Base-by-base conservation (phyloP, 495 filamentous ascomycete genomes). In the Xylaria telfairii region DNA sequence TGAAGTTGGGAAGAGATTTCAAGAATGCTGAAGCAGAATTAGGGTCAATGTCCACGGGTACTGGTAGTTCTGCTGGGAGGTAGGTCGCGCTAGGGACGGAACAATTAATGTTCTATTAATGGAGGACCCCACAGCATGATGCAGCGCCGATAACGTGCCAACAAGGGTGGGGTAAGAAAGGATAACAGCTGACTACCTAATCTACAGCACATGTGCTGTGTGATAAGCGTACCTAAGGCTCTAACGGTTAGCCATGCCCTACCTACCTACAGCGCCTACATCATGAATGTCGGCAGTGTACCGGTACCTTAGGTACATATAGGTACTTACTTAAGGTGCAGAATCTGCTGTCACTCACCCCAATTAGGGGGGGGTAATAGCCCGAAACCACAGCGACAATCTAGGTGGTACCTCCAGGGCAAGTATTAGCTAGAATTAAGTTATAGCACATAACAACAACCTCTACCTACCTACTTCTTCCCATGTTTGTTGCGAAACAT, bases 1-100 rank as follows among this genome's bases (percentile, higher is more conserved):
- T 5, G 28, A 56, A 56, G 12, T 32, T 56, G 12, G 32, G 34
- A 60, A 39, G 57, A 60, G 57, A 60, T 60, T 37, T 39, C n/a
- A 39, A 57, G 28, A 17, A 34, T 34, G 9, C 26, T 60, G 5
- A 21, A 39, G 34, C 6, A 60, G 53, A 57, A 17, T 32, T 56
- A 56, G 53, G 53, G 24, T 49, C 21, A n/a, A 47, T n/a, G n/a
- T n/a, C n/a, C n/a, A n/a, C n/a, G n/a, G n/a, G n/a, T n/a, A 15
- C 13, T 19, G 17, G 19, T n/a, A 44, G 44, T n/a, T n/a, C n/a
- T n/a, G n/a, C 44, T 17, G 37, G 42, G 5, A 49, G 21, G 47
- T 49, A 26, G 9, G 21, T 26, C 21, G 26, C 47, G 47, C 46
- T 49, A n/a, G 34, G 34, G 3, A 26, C 21, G 21, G 9, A 37